phyloP scores from a whole-genome alignment of 1,139 yeast species.

The Magnusiomyces sp. region DNA sequence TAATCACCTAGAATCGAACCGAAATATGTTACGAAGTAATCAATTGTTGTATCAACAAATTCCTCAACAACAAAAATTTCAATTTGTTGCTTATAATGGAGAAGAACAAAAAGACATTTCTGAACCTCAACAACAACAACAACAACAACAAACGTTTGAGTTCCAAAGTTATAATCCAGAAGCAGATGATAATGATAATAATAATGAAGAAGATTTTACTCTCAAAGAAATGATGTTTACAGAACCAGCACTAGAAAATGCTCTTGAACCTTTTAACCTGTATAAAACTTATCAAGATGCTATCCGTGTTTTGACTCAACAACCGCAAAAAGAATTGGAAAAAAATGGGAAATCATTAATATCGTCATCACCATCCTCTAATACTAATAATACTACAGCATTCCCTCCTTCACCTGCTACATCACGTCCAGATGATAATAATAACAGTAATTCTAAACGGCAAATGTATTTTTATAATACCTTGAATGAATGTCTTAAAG shows the following conservation, averaged over 20 bases:
- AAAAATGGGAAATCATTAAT: not conserved
- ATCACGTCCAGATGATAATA: not conserved
- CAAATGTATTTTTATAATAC: not conserved
- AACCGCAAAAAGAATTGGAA: not conserved
- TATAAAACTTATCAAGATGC: not conserved
- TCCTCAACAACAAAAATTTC: too few species aligned
- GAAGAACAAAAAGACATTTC: too few species aligned
- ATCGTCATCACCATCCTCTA: not conserved
- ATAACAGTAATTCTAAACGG: not conserved
- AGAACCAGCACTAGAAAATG: slow-evolving; percentile 3
- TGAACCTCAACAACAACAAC: not conserved
- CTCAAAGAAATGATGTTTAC: not conserved
- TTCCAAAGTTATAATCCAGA: not conserved
- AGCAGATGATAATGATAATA: not conserved
- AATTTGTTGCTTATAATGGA: too few species aligned
- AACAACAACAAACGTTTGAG: not conserved
- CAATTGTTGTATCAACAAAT: too few species aligned
- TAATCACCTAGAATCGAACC: too few species aligned
- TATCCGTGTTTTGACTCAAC: not conserved
- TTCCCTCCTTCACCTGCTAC: not conserved
- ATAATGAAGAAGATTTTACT: not conserved
- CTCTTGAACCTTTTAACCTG: not conserved
- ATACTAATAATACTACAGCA: not conserved
- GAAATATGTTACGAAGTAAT: too few species aligned
- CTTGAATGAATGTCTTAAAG: not conserved